A percentile compares a stretch with the other conserved stretches of the same genome.
These are phyloP conservation scores for Wickerhamomyces subpelliculosus DNA, from an alignment of 805 yeast genomes.

Conservation along the genomic window DNA sequence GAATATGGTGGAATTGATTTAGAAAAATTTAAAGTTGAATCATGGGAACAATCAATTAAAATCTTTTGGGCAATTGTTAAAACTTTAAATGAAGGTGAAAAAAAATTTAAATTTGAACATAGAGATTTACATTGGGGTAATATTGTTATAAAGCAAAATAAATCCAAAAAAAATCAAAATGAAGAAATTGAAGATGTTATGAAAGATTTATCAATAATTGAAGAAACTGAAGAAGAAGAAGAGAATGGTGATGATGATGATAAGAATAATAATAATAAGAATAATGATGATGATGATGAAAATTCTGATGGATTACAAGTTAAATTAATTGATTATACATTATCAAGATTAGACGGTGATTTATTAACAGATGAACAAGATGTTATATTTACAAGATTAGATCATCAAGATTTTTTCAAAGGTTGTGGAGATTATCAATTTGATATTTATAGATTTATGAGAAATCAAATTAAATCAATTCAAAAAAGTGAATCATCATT, in stretches of 20 bases:
- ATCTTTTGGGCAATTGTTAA: constrained; percentile 50
- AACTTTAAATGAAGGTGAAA: constrained; percentile 47
- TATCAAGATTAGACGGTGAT: constrained; percentile 42
- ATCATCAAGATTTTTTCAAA: constrained; percentile 54
- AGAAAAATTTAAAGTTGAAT: constrained; percentile 32
- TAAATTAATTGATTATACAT: constrained; percentile 51
- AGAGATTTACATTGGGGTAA: constrained; percentile 67
- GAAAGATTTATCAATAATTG: constrained; percentile 15
- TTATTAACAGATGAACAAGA: constrained; percentile 9
- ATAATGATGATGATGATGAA: too few relatives aligned
- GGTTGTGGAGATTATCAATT: constrained; percentile 57
- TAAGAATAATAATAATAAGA: too few relatives aligned
- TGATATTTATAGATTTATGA: constrained; percentile 55
- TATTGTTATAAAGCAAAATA: constrained; percentile 36
- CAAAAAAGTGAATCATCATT: background rate
- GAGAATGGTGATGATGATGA: constrained; percentile 5
- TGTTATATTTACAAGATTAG: constrained; percentile 47
- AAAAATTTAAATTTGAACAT: constrained; percentile 53
- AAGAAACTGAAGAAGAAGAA: too few relatives aligned
- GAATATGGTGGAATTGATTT: constrained; percentile 38
- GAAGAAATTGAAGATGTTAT: constrained; percentile 13
- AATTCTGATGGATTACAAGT: constrained; percentile 22
- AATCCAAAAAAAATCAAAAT: constrained; percentile 6
- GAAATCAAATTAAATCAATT: constrained; percentile 22
- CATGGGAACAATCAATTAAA: constrained; percentile 31